These are phyloP conservation scores for Aegilops longissima DNA, from an alignment of 176 grass and related monocot genomes.

Conservation along the genomic window DNA sequence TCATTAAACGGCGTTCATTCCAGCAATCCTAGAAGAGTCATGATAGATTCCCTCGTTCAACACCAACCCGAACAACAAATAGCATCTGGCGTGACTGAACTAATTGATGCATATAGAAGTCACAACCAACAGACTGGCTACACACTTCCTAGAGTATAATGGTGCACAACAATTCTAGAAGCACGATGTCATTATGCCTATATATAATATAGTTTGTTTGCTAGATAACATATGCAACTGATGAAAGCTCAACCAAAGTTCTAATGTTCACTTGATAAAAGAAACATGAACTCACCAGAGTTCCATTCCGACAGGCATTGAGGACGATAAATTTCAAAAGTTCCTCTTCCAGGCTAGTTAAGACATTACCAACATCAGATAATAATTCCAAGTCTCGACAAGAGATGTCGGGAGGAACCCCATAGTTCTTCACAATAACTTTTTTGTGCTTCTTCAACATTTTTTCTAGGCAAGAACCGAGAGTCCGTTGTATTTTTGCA, in stretches of 20 bases:
- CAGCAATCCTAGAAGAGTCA: background rate
- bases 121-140: background rate
- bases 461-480: slow-evolving; percentile 56
- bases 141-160: background rate
- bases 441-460: slow-evolving; percentile 72
- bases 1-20: slow-evolving; percentile 14
- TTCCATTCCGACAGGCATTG: slow-evolving; percentile 61
- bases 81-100: no score
- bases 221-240: background rate
- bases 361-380: slow-evolving; percentile 41
- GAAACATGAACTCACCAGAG: slow-evolving; percentile 57
- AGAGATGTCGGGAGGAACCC: slow-evolving; percentile 58
- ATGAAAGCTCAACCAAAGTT: background rate
- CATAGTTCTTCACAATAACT: slow-evolving; percentile 59
- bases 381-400: slow-evolving; percentile 60
- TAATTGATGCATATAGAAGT: background rate
- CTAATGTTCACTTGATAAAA: slow-evolving; percentile 19
- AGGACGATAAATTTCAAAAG: slow-evolving; percentile 70
- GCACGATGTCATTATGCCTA: background rate
- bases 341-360: slow-evolving; percentile 66
- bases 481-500: slow-evolving; percentile 26
- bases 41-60: background rate
- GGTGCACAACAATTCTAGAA: background rate
- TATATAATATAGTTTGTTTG: background rate
- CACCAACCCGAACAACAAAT: background rate